A percentile compares a stretch with the other conserved stretches of the same genome.
Evolutionary conservation across 177 flowering plant species (phyloP).

Genomic region (Vitis hybrid): DNA sequence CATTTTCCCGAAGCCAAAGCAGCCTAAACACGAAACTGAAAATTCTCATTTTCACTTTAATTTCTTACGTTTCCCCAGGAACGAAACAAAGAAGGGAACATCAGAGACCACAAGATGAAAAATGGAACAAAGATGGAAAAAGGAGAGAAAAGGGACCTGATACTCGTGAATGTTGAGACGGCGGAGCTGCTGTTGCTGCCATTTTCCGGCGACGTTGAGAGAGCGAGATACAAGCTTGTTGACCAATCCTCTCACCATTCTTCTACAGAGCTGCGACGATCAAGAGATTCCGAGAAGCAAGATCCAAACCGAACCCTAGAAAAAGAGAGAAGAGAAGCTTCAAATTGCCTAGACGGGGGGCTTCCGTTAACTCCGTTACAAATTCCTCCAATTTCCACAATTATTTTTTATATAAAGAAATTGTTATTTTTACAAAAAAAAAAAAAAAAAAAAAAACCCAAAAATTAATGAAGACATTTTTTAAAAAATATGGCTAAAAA

Average conservation of each 20-base stretch:
- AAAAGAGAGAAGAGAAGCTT: background rate
- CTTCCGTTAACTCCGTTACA: constrained; percentile 5
- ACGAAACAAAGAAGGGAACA: background rate
- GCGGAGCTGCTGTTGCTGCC: constrained; percentile 97
- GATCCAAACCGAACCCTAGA: background rate
- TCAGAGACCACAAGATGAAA: background rate
- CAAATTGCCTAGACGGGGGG: background rate
- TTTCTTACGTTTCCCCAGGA: background rate
- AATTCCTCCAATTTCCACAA: background rate
- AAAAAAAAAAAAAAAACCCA: no score
- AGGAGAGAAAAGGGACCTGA: constrained; percentile 50
- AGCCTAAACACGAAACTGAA: background rate
- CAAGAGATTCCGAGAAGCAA: background rate
- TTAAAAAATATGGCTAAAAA: no score
- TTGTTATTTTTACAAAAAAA: no score
- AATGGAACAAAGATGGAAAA: background rate
- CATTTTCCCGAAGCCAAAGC: background rate
- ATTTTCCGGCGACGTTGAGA: constrained; percentile 83
- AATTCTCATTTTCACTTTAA: no score
- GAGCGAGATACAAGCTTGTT: constrained; percentile 59
- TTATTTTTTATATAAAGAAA: no score
- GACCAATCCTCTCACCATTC: constrained; percentile 66
- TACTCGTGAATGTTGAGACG: constrained; percentile 97
- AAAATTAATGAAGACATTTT: no score
- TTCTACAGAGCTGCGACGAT: background rate